Conservation (phyloP, 2,329 filamentous ascomycete species). For the Capronia americana region DNA sequence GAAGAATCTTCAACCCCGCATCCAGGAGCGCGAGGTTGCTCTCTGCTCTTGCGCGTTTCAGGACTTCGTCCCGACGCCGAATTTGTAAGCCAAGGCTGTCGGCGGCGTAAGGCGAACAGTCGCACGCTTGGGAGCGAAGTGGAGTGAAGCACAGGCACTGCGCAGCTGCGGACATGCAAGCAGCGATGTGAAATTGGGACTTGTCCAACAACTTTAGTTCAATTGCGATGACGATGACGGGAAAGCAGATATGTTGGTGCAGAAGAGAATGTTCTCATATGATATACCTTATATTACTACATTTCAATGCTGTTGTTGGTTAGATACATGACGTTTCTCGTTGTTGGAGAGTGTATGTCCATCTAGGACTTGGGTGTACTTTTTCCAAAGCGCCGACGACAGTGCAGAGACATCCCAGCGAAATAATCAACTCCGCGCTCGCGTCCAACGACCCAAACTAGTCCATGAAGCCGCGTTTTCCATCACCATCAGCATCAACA, state of each 20-base stretch:
- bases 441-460: not conserved
- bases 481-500: slow-evolving; percentile 61
- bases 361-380: not conserved
- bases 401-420: not conserved
- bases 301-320: not conserved
- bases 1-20: slow-evolving; percentile 5
- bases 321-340: not conserved
- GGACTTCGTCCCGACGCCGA: not conserved
- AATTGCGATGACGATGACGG: too few species aligned
- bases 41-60: not conserved
- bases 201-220: too few species aligned
- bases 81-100: not conserved
- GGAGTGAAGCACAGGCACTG: too few species aligned
- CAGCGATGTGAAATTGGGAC: too few species aligned
- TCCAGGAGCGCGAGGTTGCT: not conserved
- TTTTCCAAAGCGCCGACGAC: not conserved
- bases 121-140: not conserved
- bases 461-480: slow-evolving; percentile 56
- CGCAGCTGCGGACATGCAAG: too few species aligned
- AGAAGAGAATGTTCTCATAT: too few species aligned
- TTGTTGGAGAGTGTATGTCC: not conserved
- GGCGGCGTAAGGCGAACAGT: not conserved
- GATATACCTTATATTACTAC: too few species aligned
- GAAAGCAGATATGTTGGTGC: too few species aligned
- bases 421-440: not conserved